Evolutionary conservation across 2,329 filamentous ascomycete species (phyloP).

Genomic region (Coniochaeta sp.): DNA sequence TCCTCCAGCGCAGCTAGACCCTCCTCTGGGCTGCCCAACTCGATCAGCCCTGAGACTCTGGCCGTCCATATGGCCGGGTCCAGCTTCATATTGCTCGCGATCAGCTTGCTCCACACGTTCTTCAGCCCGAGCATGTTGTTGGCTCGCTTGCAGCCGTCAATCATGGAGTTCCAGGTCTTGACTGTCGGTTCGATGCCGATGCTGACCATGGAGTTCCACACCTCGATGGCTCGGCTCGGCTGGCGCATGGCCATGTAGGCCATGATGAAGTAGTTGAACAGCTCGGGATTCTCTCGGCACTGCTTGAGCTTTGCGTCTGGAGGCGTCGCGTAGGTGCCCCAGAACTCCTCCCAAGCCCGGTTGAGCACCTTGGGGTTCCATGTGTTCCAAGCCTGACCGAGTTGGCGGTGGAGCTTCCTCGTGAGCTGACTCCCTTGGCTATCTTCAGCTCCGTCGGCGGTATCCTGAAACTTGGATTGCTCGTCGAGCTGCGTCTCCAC

Average conservation of each 20-base stretch:
- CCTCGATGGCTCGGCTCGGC: conserved; percentile 19
- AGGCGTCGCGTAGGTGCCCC: conserved; percentile 13
- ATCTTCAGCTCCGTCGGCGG: not conserved
- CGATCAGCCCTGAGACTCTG: conserved; percentile 59
- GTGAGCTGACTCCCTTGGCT: not conserved
- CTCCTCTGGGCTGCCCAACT: conserved; percentile 39
- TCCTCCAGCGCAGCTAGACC: conserved; percentile 59
- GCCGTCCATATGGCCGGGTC: conserved; percentile 64
- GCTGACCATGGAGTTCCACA: conserved; percentile 33
- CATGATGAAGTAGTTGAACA: conserved; percentile 28
- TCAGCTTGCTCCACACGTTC: conserved; percentile 59
- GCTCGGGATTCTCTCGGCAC: conserved; percentile 9
- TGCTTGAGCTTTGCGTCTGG: conserved; percentile 8
- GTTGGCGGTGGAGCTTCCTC: conserved; percentile 12
- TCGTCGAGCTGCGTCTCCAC: conserved; percentile 6
- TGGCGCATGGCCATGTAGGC: conserved; percentile 21
- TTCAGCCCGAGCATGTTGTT: conserved; percentile 53
- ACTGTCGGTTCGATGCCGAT: conserved; percentile 50
- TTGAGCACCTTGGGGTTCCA: conserved; percentile 16
- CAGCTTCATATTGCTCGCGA: conserved; percentile 46
- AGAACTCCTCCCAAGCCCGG: conserved; percentile 20
- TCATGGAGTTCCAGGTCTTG: conserved; percentile 65
- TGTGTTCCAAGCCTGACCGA: conserved; percentile 18
- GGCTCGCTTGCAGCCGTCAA: conserved; percentile 59
- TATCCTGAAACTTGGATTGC: not conserved